Evolutionary conservation across 1,139 yeast species (phyloP).

Genomic region (Neolecta irregularis): DNA sequence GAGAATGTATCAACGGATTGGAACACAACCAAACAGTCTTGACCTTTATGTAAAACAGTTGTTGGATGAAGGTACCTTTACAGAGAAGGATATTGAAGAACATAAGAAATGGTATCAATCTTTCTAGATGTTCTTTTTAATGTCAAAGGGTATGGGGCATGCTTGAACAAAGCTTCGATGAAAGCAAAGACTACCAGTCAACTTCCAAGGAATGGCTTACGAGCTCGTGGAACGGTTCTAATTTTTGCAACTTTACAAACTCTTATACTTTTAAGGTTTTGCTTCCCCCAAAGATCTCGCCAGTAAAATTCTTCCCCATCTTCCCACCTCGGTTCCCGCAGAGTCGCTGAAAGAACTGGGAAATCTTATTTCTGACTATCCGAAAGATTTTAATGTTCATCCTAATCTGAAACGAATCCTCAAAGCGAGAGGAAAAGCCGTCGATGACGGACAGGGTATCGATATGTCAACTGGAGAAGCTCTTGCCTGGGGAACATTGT

Average conservation of each 20-base stretch:
- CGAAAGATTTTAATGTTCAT: conserved; percentile 77
- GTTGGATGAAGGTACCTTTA: conserved; percentile 72
- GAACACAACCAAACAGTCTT: conserved; percentile 74
- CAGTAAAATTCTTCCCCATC: conserved; percentile 85
- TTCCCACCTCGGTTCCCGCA: conserved; percentile 84
- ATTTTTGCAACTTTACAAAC: conserved; percentile 3
- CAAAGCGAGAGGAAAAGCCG: conserved; percentile 69
- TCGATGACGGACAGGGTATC: conserved; percentile 81
- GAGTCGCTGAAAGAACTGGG: conserved; percentile 65
- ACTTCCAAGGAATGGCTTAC: conserved; percentile 96
- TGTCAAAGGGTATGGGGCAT: conserved; percentile 54
- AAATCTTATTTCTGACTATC: conserved; percentile 61
- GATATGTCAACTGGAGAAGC: conserved; percentile 99
- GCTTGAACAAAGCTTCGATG: conserved; percentile 75
- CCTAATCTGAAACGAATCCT: conserved; percentile 92
- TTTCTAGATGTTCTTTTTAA: conserved; percentile 1
- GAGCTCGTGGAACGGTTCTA: conserved; percentile 83
- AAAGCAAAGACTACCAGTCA: conserved; percentile 81
- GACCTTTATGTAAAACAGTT: conserved; percentile 73
- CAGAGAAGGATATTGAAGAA: conserved; percentile 79
- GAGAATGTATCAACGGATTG: conserved; percentile 81
- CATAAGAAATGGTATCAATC: conserved; percentile 64
- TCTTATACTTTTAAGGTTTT: conserved; percentile 28
- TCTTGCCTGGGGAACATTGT: conserved; percentile 85
- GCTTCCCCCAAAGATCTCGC: conserved; percentile 96